A percentile compares a stretch with the other conserved stretches of the same genome.
These are phyloP conservation scores for Erodium maritimum DNA, from an alignment of 345 rosid genomes.

Conservation along the genomic window DNA sequence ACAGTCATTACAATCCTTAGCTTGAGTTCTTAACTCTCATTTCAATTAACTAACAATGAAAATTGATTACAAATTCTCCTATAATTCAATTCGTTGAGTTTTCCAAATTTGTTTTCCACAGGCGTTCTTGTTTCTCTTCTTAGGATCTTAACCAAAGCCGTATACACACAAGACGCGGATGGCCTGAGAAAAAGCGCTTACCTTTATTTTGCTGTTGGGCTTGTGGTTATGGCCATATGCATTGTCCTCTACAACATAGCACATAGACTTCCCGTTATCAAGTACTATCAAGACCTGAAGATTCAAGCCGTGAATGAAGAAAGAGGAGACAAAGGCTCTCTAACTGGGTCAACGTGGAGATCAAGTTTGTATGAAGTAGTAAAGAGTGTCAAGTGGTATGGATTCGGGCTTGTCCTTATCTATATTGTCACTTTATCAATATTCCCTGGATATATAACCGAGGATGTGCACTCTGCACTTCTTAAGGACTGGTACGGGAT, in stretches of 20 bases:
- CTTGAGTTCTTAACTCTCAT: not conserved
- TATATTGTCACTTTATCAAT: constrained; percentile 66
- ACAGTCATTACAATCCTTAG: not conserved
- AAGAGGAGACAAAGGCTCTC: constrained; percentile 32
- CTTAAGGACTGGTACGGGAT: constrained; percentile 83
- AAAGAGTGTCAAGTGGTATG: constrained; percentile 59
- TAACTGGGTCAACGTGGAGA: constrained; percentile 54
- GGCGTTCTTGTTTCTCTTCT: constrained; percentile 87
- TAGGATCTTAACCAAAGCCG: constrained; percentile 71
- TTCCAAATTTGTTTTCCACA: constrained; percentile 16
- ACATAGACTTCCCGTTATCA: constrained; percentile 66
- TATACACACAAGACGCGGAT: constrained; percentile 49
- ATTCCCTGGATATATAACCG: constrained; percentile 87
- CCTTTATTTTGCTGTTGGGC: constrained; percentile 62
- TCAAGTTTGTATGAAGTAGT: constrained; percentile 47
- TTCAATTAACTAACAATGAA: not conserved
- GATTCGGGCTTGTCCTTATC: constrained; percentile 53
- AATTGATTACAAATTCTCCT: not conserved
- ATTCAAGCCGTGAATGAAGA: constrained; percentile 42
- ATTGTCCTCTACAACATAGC: constrained; percentile 56
- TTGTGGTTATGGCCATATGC: constrained; percentile 68
- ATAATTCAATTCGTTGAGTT: not conserved
- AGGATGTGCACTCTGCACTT: constrained; percentile 70
- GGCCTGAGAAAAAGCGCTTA: constrained; percentile 76
- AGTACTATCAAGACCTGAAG: constrained; percentile 56